A percentile compares a stretch with the other conserved stretches of the same genome.
These are phyloP conservation scores for Pistacia integerrima DNA, from an alignment of 345 rosid species.

Conservation along the genomic window DNA sequence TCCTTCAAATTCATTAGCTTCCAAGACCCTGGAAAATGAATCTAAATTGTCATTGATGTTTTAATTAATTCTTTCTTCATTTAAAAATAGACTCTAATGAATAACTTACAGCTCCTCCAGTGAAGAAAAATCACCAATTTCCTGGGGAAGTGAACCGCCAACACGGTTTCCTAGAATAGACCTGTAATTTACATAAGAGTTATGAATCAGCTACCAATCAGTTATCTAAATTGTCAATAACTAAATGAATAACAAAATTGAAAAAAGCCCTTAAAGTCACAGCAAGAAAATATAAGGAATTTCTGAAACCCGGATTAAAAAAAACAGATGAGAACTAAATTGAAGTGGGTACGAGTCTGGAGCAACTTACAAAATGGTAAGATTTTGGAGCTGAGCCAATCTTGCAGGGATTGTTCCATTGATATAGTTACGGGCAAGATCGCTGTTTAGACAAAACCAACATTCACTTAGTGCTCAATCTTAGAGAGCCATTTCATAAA, in stretches of 20 bases:
- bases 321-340: slow-evolving; percentile 3
- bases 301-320: background rate
- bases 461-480: background rate
- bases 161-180: slow-evolving; percentile 65
- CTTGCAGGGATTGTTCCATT: slow-evolving; percentile 68
- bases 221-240: background rate
- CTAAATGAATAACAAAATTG: background rate
- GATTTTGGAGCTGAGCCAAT: slow-evolving; percentile 48
- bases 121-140: slow-evolving; percentile 57
- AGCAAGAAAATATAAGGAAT: background rate
- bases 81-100: background rate
- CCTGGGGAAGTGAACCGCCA: slow-evolving; percentile 59
- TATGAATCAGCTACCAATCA: background rate
- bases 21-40: slow-evolving; percentile 54
- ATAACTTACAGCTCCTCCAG: slow-evolving; percentile 62
- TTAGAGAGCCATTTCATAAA: background rate
- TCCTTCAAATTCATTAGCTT: slow-evolving; percentile 64
- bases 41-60: slow-evolving; percentile 9
- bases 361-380: slow-evolving; percentile 51
- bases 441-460: slow-evolving; percentile 43
- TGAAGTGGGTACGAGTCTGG: background rate
- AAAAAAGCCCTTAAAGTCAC: background rate
- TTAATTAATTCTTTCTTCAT: background rate
- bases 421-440: slow-evolving; percentile 69
- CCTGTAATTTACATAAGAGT: slow-evolving; percentile 35